phyloP scores from a whole-genome alignment of 257 asterid species.

The Solanum ossicruentum region DNA sequence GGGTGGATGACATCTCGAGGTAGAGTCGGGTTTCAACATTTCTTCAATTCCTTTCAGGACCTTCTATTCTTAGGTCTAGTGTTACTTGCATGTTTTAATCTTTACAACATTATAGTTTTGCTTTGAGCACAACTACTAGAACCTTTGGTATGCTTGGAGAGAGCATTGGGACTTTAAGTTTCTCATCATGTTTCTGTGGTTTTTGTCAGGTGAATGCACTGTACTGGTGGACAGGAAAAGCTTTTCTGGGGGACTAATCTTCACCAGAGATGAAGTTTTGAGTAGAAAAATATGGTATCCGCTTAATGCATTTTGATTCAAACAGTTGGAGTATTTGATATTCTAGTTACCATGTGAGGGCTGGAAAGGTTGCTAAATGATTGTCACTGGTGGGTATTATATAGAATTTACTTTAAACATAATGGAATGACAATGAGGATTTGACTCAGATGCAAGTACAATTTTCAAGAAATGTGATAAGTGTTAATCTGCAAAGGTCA shows the following conservation, averaged over 20 bases:
- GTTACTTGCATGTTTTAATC: neutral
- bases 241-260: neutral
- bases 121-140: neutral
- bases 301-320: neutral
- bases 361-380: neutral
- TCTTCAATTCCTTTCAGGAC: neutral
- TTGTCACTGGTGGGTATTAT: neutral
- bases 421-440: neutral
- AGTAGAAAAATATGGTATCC: neutral
- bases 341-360: neutral
- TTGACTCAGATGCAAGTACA: neutral
- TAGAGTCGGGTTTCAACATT: neutral
- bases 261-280: neutral
- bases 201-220: neutral
- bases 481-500: neutral
- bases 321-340: neutral
- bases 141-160: neutral
- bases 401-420: neutral
- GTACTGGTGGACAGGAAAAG: neutral
- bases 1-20: neutral
- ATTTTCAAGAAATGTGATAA: neutral
- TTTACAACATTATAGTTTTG: neutral
- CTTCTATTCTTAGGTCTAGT: neutral
- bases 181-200: neutral
- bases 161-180: neutral